phyloP scores from a whole-genome alignment of 768 basidiomycete species.

The Tulasnella sp. region DNA sequence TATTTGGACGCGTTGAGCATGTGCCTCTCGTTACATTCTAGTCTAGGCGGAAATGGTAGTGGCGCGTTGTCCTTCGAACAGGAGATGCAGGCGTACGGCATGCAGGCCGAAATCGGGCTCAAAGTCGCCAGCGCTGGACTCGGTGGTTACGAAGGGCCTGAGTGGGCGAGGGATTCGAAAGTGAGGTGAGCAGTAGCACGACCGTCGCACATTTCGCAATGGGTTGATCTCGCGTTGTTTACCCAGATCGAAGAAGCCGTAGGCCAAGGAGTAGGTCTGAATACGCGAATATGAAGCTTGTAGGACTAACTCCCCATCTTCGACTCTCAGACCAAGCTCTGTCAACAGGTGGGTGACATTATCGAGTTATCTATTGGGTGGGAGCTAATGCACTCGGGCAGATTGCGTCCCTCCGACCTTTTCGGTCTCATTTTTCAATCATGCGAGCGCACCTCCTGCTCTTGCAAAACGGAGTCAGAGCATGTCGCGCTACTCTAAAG shows the following conservation, averaged over 20 bases:
- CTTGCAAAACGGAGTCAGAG: conserved; percentile 49
- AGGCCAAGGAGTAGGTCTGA: conserved; percentile 49
- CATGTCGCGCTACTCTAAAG: conserved; percentile 51
- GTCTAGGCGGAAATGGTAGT: conserved; percentile 26
- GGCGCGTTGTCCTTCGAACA: conserved; percentile 25
- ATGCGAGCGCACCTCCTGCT: conserved; percentile 54
- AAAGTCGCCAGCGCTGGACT: conserved; percentile 45
- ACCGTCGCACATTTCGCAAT: background rate
- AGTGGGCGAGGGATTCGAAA: conserved; percentile 46
- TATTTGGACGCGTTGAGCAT: conserved; percentile 50
- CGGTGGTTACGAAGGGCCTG: conserved; percentile 27
- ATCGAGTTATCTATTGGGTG: background rate
- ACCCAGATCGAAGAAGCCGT: conserved; percentile 53
- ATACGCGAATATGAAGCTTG: conserved; percentile 35
- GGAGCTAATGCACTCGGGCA: background rate
- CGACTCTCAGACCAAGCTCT: background rate
- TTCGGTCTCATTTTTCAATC: conserved; percentile 51
- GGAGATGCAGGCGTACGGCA: conserved; percentile 56
- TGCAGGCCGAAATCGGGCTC: conserved; percentile 61
- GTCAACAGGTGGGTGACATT: conserved; percentile 3
- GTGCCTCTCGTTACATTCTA: conserved; percentile 39
- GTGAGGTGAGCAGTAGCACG: conserved; percentile 44
- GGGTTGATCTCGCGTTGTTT: background rate
- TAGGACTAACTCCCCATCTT: background rate
- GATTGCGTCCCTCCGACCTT: conserved; percentile 55